Evolutionary conservation across 441 rosid genomes (phyloP).

Genomic region (Lepidium campestre): DNA sequence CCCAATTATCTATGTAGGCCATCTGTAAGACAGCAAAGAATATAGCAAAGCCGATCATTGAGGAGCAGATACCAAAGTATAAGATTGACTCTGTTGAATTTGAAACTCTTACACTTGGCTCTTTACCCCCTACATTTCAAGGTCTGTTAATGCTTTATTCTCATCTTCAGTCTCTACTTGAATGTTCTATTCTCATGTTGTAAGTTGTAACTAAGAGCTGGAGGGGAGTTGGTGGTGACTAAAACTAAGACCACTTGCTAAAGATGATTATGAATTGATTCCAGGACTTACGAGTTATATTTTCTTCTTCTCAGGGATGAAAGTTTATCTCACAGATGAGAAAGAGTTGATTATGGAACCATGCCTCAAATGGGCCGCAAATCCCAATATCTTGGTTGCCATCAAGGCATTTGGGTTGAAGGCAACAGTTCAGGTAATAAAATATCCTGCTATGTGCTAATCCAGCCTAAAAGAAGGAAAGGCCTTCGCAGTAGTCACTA

Average conservation of each 20-base stretch:
- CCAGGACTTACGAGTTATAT: background rate
- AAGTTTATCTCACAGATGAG: constrained; percentile 91
- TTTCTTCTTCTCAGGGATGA: constrained; percentile 62
- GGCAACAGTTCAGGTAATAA: constrained; percentile 85
- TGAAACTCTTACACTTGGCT: constrained; percentile 76
- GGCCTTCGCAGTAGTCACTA: background rate
- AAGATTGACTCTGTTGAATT: constrained; percentile 92
- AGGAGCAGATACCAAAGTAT: constrained; percentile 88
- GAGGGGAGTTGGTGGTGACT: background rate
- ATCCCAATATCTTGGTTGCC: constrained; percentile 70
- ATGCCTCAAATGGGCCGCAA: constrained; percentile 87
- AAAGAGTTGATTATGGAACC: constrained; percentile 98
- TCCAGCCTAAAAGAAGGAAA: background rate
- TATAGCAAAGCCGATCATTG: constrained; percentile 79
- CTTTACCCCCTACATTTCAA: constrained; percentile 84
- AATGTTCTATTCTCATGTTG: background rate
- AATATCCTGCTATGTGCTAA: background rate
- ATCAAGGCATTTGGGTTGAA: constrained; percentile 88
- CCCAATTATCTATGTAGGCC: constrained; percentile 40
- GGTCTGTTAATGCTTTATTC: constrained; percentile 32
- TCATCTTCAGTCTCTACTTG: background rate
- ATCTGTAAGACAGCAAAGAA: constrained; percentile 73
- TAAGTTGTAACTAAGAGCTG: background rate
- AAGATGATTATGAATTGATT: background rate
- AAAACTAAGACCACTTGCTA: background rate